Conservation (phyloP, 202 grass and related monocot genomes). For the Panicum hallii region DNA sequence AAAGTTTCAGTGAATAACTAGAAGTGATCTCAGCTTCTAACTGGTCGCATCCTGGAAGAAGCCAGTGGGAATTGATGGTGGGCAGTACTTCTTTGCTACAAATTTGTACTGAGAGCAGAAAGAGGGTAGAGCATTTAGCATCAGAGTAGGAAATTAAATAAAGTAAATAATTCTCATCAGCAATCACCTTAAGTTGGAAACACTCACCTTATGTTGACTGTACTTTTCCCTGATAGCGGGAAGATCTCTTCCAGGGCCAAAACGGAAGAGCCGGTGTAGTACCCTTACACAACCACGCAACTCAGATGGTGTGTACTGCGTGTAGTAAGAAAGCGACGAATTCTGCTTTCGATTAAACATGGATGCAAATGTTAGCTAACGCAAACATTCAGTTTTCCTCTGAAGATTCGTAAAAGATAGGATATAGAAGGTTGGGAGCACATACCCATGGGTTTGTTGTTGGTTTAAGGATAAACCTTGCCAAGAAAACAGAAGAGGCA, state of each 20-base stretch:
- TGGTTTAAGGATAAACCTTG: slow-evolving; percentile 67
- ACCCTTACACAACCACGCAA: slow-evolving; percentile 56
- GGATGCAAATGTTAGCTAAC: slow-evolving; percentile 27
- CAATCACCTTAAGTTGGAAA: slow-evolving; percentile 40
- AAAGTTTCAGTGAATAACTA: slow-evolving; percentile 38
- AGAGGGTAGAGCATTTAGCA: slow-evolving; percentile 26
- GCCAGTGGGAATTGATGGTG: slow-evolving; percentile 52
- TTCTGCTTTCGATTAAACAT: slow-evolving; percentile 53
- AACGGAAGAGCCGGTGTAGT: slow-evolving; percentile 54
- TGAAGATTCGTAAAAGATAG: neutral
- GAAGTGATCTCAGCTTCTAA: slow-evolving; percentile 39
- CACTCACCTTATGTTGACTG: slow-evolving; percentile 73
- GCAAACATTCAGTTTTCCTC: neutral
- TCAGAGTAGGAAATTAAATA: slow-evolving; percentile 12
- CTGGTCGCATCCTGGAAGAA: slow-evolving; percentile 60
- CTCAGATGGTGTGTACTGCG: slow-evolving; percentile 58
- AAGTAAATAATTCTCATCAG: slow-evolving; percentile 17
- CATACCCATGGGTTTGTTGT: slow-evolving; percentile 69
- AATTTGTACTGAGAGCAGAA: slow-evolving; percentile 64
- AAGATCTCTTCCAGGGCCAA: slow-evolving; percentile 58
- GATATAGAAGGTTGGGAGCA: slow-evolving; percentile 13
- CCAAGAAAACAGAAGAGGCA: slow-evolving; percentile 70
- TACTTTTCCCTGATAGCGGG: slow-evolving; percentile 74
- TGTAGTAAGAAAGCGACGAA: slow-evolving; percentile 58
- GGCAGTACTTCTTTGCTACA: slow-evolving; percentile 70